phyloP scores from a whole-genome alignment of 169 alveolate genomes.

The Theileria orientalis region DNA sequence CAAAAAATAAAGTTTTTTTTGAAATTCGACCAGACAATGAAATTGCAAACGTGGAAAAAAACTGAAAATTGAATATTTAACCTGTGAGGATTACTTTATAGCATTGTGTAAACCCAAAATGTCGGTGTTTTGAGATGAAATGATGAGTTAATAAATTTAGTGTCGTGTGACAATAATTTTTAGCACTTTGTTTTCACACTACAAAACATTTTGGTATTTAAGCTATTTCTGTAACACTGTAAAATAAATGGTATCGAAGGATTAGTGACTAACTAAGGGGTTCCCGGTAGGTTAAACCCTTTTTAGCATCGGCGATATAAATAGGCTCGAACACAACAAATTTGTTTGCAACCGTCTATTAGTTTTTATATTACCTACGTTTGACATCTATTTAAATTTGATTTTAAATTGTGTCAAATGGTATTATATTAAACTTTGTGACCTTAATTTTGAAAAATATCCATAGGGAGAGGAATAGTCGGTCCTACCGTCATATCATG shows the following conservation, averaged over 20 bases:
- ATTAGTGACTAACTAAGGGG: not conserved
- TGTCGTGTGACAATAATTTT: constrained; percentile 20
- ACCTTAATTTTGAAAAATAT: too few relatives aligned
- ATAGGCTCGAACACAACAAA: constrained; percentile 12
- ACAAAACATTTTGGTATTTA: constrained; percentile 7
- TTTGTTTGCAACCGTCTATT: too few relatives aligned
- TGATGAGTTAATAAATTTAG: constrained; percentile 2
- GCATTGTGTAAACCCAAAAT: not conserved
- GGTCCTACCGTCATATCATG: too few relatives aligned
- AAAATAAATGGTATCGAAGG: not conserved
- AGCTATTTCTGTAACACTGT: not conserved
- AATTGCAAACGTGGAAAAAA: not conserved
- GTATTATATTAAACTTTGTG: too few relatives aligned
- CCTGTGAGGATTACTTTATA: not conserved
- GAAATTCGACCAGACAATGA: not conserved
- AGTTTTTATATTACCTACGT: too few relatives aligned
- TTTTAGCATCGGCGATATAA: not conserved
- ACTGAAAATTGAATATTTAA: not conserved
- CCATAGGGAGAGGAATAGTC: too few relatives aligned
- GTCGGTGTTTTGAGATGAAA: not conserved
- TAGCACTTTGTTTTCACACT: constrained; percentile 9
- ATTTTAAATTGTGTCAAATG: too few relatives aligned
- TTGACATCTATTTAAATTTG: too few relatives aligned
- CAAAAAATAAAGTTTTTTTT: not conserved
- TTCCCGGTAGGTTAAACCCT: not conserved